Base-by-base conservation (phyloP, 2,329 filamentous ascomycete genomes). In the Fusarium ramigenum region DNA sequence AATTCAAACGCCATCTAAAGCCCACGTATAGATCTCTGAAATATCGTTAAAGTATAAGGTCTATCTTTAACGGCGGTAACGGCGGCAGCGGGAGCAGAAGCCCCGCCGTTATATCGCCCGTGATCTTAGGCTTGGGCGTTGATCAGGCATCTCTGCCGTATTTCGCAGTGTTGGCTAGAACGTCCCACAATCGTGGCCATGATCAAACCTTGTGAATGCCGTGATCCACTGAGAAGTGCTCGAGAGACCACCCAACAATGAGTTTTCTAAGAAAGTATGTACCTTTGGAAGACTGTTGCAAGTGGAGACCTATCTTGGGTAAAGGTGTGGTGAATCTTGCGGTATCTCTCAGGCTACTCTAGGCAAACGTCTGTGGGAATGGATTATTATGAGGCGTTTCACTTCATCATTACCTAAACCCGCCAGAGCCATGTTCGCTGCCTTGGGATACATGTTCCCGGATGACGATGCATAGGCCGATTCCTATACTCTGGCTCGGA, bases 71-170 rank as follows among this genome's bases (percentile, higher is more conserved):
- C 47, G 44, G 54, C 39, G 37, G 49, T 9, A 28, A 30, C 43
- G 58, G 52, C 42, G 60, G 43, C 34, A 58, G 47, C 43, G 63
- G 61, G 37, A 66, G 37, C 43, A 49, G 44, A 54, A 65, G 63
- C 70, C 70, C 70, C 52, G 53, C 70, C 70, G 66, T 74, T 74
- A 15, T 56, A 53, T 52, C 62, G 53, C 61, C 43, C 56, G 40
- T 50, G 40, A 59, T 67, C 36, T 57, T 59, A 58, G 58, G 42
- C 57, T 43, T 30, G 44, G 37, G 40, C 44, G 40, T 43, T 36
- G 46, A 44, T 56, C 52, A 34, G 49, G 25, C 50, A 44, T 50
- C 52, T 44, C 66, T 59, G 60, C 62, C 54, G 39, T 23, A 58
- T 61, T 46, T 66, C 28, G 10, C 15, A 39, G 23, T 49, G 28